phyloP scores from a whole-genome alignment of 345 rosid genomes.

The Dipteronia sinensis region DNA sequence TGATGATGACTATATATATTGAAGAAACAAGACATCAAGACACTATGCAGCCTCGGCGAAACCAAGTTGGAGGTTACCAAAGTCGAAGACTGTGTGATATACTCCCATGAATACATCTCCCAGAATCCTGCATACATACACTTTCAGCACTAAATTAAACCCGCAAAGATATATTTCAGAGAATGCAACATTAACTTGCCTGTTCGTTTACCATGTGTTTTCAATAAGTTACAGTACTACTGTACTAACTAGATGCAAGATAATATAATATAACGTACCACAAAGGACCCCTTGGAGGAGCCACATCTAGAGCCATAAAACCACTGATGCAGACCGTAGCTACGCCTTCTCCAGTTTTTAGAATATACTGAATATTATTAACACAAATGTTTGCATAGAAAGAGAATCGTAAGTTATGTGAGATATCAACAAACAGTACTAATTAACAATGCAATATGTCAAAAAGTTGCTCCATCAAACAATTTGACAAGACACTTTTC shows the following conservation, averaged over 20 bases:
- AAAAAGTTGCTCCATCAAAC: no score
- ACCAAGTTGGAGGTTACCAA: slow-evolving; percentile 56
- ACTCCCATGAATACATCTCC: slow-evolving; percentile 87
- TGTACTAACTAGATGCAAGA: not conserved
- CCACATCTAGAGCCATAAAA: slow-evolving; percentile 61
- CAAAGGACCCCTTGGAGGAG: slow-evolving; percentile 71
- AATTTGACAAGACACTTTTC: no score
- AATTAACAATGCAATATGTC: not conserved
- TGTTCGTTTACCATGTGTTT: not conserved
- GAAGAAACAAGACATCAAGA: no score
- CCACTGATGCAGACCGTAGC: slow-evolving; percentile 66
- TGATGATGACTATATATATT: no score
- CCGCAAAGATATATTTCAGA: not conserved
- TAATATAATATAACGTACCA: slow-evolving; percentile 40
- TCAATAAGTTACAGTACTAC: not conserved
- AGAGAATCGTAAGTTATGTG: not conserved
- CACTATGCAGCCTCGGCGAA: slow-evolving; percentile 64
- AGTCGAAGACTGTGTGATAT: slow-evolving; percentile 77
- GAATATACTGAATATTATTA: slow-evolving; percentile 55
- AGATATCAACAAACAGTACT: not conserved
- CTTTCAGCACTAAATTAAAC: not conserved
- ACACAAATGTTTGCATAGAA: not conserved
- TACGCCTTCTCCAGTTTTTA: slow-evolving; percentile 57
- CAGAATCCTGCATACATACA: slow-evolving; percentile 53
- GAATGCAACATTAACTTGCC: not conserved